Evolutionary conservation across 768 basidiomycete species (phyloP), one percentile per base, ranked within the genome.

Genomic region (Lentinula aciculospora): DNA sequence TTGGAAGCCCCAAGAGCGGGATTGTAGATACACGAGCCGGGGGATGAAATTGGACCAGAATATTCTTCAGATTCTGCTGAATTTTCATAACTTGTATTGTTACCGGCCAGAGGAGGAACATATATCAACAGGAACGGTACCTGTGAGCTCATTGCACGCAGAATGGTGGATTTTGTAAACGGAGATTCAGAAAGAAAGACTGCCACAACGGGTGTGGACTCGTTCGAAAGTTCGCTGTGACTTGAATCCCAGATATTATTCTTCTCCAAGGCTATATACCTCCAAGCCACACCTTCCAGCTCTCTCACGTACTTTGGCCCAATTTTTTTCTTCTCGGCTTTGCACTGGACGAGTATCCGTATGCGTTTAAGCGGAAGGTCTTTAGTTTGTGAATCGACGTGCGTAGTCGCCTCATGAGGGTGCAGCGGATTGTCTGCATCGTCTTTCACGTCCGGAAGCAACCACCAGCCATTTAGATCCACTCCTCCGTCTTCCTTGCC

Each of bases 391-490:
- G 12, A 17, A 44, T 55, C 12, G 23, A 17, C 6, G 2, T 48
- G 10, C 3, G 44, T 36, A 29, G 61, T 58, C 4, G 46, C 21
- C 27, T 53, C 17, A 37, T 23, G 36, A 21, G 19, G 32, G 46
- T 47, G 27, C 53, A 48, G 45, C 3, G 29, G 40, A 9, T 46
- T 34, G 51, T 17, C 32, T 34, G 29, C 25, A 34, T 55, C 40
- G 28, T 57, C 51, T 5, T 32, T 23, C 45, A 48, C 6, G 10
- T 61, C 51, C 34, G 89, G 93, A 3, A 96, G 73, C 87, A 86
- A 93, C 94, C 94, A 96, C 92, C 92, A 95, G 15, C 94, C 94
- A 54, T 87, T 68, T 21, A 96, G 76, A 70, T 97, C 94, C 42
- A 97, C 75, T 0, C 94, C 94, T 4, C 94, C 92, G 67, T 96